phyloP scores from a whole-genome alignment of 2,329 filamentous ascomycete genomes.

The Xylariaceae sp. region DNA sequence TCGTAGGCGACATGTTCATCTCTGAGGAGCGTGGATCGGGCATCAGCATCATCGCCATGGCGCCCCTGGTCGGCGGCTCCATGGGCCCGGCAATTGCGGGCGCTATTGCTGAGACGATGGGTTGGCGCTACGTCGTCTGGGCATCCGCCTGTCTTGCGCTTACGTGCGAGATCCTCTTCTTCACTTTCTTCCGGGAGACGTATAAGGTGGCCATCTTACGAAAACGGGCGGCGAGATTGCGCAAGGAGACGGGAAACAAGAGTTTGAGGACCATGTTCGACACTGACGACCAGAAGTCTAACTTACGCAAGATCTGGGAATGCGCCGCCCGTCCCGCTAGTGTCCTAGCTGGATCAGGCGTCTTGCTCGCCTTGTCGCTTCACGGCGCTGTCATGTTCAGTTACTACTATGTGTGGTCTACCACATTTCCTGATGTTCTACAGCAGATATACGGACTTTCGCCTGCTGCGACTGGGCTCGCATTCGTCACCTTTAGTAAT shows the following conservation, averaged over 20 bases:
- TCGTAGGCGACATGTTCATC: constrained; percentile 58
- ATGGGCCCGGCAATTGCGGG: constrained; percentile 52
- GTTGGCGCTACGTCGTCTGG: constrained; percentile 52
- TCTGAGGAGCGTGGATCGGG: constrained; percentile 53
- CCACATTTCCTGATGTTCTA: constrained; percentile 48
- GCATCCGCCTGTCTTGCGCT: constrained; percentile 44
- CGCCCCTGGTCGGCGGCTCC: constrained; percentile 53
- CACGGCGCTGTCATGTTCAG: constrained; percentile 46
- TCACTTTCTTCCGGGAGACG: constrained; percentile 53
- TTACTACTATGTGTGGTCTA: constrained; percentile 50
- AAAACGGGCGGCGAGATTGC: constrained; percentile 35
- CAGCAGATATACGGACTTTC: constrained; percentile 44
- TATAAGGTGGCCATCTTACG: constrained; percentile 54
- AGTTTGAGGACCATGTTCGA: too few species aligned
- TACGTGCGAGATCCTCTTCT: constrained; percentile 45
- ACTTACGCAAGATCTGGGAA: constrained; percentile 33
- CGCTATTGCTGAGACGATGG: constrained; percentile 47
- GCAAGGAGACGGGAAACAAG: constrained; percentile 30
- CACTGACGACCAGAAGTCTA: constrained; percentile 21
- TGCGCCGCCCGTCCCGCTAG: constrained; percentile 43
- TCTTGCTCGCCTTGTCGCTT: constrained; percentile 45
- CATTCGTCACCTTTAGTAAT: constrained; percentile 52
- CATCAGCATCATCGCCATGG: constrained; percentile 53
- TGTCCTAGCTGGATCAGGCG: constrained; percentile 45
- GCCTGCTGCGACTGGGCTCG: constrained; percentile 46